Conservation (phyloP, 169 alveolate genomes). For the Eimeria praecox region DNA sequence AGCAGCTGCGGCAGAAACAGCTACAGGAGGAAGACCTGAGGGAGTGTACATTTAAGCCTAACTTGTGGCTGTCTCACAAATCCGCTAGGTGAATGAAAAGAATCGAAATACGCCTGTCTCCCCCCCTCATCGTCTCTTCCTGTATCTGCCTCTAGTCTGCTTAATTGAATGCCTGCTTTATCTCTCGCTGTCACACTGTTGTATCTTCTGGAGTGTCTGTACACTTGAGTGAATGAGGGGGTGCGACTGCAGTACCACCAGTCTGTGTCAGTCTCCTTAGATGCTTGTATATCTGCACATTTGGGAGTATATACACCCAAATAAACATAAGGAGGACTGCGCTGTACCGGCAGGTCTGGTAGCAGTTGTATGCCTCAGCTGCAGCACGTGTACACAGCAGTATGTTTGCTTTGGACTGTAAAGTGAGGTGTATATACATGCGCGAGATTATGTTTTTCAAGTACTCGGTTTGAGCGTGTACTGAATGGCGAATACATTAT, state of each 20-base stretch:
- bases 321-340: neutral
- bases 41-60: slow-evolving; percentile 59
- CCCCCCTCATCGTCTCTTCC: neutral
- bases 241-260: neutral
- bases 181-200: neutral
- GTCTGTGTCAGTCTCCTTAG: neutral
- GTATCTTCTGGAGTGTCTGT: neutral
- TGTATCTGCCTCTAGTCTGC: neutral
- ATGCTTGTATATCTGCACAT: neutral
- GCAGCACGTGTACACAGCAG: neutral
- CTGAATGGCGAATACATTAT: neutral
- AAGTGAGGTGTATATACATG: neutral
- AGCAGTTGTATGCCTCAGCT: neutral
- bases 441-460: neutral
- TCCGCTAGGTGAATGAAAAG: neutral
- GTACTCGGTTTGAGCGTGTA: neutral
- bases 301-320: neutral
- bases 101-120: neutral
- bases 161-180: neutral
- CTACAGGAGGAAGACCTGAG: slow-evolving; percentile 28
- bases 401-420: neutral
- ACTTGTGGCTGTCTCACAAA: neutral
- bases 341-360: neutral
- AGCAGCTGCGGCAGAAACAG: slow-evolving; percentile 61
- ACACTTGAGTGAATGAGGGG: neutral